phyloP scores from a whole-genome alignment of 192 early-diverging fungal genomes.

The Lobosporangium transversale region DNA sequence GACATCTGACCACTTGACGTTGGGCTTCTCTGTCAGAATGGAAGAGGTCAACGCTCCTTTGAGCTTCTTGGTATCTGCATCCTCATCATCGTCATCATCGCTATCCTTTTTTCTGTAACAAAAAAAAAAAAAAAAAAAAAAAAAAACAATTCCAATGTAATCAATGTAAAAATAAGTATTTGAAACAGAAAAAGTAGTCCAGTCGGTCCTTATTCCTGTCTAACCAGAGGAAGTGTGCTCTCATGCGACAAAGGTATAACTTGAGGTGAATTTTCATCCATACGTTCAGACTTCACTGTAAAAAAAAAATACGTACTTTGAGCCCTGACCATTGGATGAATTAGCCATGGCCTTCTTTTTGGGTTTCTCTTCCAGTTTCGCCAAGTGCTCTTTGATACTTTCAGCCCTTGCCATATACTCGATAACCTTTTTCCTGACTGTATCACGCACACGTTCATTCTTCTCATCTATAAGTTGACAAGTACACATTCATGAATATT shows the following conservation, averaged over 20 bases:
- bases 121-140: constrained; percentile 1
- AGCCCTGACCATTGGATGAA: constrained; percentile 57
- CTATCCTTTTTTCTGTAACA: constrained; percentile 59
- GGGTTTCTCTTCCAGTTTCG: constrained; percentile 73
- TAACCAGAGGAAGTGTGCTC: not conserved
- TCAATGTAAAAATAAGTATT: not conserved
- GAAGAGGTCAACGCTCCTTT: constrained; percentile 66
- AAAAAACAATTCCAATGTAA: constrained; percentile 2
- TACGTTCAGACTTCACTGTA: not conserved
- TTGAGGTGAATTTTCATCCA: not conserved
- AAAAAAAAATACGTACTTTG: constrained; percentile 32
- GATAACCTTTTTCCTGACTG: constrained; percentile 88
- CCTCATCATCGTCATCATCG: constrained; percentile 55
- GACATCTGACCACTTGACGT: constrained; percentile 97
- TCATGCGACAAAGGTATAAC: not conserved
- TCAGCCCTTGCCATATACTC: constrained; percentile 96
- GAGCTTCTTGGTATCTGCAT: constrained; percentile 60
- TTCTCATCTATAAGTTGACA: constrained; percentile 83
- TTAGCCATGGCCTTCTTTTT: constrained; percentile 72
- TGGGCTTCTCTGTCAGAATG: constrained; percentile 95
- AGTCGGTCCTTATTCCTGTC: not conserved
- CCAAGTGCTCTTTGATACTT: constrained; percentile 88
- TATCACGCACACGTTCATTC: constrained; percentile 86
- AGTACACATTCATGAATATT: not conserved
- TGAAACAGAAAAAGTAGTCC: not conserved